phyloP scores from a whole-genome alignment of 805 yeast species.

The Scheffersomyces spartinae region DNA sequence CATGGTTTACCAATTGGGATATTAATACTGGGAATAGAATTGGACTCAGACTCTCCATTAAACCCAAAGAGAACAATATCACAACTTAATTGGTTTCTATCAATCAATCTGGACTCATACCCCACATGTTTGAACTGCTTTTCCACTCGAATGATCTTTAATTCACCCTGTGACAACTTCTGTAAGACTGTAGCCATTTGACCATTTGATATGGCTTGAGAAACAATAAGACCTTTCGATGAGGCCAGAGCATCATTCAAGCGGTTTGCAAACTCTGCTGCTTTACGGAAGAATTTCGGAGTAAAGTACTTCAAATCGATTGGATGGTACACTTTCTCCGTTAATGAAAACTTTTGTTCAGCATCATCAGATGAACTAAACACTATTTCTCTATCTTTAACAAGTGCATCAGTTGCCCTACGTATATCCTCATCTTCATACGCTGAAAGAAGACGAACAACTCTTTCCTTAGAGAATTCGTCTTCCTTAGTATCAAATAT shows the following conservation, averaged over 20 bases:
- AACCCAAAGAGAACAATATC: conserved; percentile 38
- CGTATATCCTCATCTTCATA: conserved; percentile 36
- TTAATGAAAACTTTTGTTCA: conserved; percentile 39
- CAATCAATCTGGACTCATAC: conserved; percentile 68
- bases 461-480: conserved; percentile 33
- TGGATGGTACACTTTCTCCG: conserved; percentile 39
- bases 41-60: conserved; percentile 3
- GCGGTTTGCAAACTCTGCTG: conserved; percentile 33
- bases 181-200: conserved; percentile 54
- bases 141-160: conserved; percentile 44
- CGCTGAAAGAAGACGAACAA: conserved; percentile 32
- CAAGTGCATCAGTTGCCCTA: conserved; percentile 39
- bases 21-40: conserved; percentile 15
- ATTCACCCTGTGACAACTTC: conserved; percentile 29
- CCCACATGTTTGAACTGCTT: conserved; percentile 43
- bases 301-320: conserved; percentile 26
- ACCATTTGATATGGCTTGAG: conserved; percentile 48
- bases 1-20: conserved; percentile 55
- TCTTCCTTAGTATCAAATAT: conserved; percentile 44
- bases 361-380: conserved; percentile 27
- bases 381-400: conserved; percentile 44
- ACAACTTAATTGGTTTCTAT: conserved; percentile 53
- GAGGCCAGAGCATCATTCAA: conserved; percentile 29
- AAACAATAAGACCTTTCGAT: conserved; percentile 42
- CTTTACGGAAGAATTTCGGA: conserved; percentile 28